These are phyloP conservation scores for Malus asiatica DNA, from an alignment of 306 rosid species.

Conservation along the genomic window DNA sequence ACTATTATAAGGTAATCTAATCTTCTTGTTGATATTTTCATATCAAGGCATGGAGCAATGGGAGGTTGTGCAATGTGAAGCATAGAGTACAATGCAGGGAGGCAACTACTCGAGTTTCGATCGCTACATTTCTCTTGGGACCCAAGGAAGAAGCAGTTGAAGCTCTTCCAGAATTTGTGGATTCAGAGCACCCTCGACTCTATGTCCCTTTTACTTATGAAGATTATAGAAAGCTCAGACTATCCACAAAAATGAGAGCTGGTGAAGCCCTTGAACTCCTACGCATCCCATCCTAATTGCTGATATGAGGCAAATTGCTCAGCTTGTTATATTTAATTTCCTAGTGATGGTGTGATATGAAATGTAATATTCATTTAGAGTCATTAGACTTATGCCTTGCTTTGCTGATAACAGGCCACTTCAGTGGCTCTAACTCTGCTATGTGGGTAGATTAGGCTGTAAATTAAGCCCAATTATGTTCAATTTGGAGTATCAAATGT, in stretches of 20 bases:
- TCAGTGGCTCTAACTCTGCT: no score
- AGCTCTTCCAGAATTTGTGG: conserved; percentile 36
- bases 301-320: background rate
- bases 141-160: conserved; percentile 38
- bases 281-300: background rate
- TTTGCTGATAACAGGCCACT: no score
- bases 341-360: no score
- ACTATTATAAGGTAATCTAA: no score
- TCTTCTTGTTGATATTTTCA: no score
- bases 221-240: conserved; percentile 33
- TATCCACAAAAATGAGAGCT: conserved; percentile 12
- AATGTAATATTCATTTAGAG: no score
- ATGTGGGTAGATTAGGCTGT: no score
- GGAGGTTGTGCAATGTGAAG: conserved; percentile 43
- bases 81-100: conserved; percentile 56
- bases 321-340: no score
- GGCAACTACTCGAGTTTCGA: conserved; percentile 31
- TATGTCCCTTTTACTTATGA: conserved; percentile 32
- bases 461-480: no score
- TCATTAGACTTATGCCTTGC: no score
- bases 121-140: conserved; percentile 42
- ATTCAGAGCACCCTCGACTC: conserved; percentile 31
- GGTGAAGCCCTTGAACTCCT: conserved; percentile 48
- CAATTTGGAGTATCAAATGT: no score
- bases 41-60: conserved; percentile 54